Conservation (phyloP, 2,329 filamentous ascomycete species). For the Botryotinia globosa region DNA sequence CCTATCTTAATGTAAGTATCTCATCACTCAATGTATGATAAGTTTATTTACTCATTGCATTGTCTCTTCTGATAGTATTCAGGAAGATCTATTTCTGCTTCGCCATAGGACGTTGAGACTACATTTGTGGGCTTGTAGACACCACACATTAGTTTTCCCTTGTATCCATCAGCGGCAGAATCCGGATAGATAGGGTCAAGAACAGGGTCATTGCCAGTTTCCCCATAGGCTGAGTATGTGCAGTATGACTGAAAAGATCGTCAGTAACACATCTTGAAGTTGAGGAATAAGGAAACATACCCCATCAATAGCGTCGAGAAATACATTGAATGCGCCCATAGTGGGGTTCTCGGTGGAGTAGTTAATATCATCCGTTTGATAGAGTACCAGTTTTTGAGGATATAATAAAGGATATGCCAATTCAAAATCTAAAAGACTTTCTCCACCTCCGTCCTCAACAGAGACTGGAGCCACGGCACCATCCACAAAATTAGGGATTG, state of each 20-base stretch:
- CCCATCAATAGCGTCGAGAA: slow-evolving; percentile 24
- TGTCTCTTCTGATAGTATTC: slow-evolving; percentile 51
- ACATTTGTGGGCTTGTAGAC: slow-evolving; percentile 43
- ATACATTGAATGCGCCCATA: slow-evolving; percentile 14
- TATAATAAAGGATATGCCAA: slow-evolving; percentile 48
- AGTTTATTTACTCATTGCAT: slow-evolving; percentile 42
- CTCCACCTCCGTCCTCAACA: slow-evolving; percentile 14
- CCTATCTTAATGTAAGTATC: not conserved
- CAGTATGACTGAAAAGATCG: slow-evolving; percentile 21
- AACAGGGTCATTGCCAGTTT: slow-evolving; percentile 21
- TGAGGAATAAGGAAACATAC: not conserved
- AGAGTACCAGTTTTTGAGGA: slow-evolving; percentile 48
- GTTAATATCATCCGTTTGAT: slow-evolving; percentile 40
- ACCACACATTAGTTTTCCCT: slow-evolving; percentile 47
- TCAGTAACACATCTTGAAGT: not conserved
- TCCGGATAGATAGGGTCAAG: slow-evolving; percentile 53
- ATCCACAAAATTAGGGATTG: slow-evolving; percentile 37
- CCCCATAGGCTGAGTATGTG: slow-evolving; percentile 22
- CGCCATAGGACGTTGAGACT: slow-evolving; percentile 53
- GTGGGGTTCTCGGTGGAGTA: slow-evolving; percentile 20
- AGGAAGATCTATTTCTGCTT: slow-evolving; percentile 52
- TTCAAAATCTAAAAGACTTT: slow-evolving; percentile 43
- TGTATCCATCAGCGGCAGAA: slow-evolving; percentile 48
- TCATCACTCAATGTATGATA: not conserved
- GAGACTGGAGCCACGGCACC: slow-evolving; percentile 33